Percentiles rank a stretch among this genome's conserved stretches.
These are phyloP conservation scores for Sicyos baderoa DNA, from an alignment of 306 rosid species.

Conservation along the genomic window DNA sequence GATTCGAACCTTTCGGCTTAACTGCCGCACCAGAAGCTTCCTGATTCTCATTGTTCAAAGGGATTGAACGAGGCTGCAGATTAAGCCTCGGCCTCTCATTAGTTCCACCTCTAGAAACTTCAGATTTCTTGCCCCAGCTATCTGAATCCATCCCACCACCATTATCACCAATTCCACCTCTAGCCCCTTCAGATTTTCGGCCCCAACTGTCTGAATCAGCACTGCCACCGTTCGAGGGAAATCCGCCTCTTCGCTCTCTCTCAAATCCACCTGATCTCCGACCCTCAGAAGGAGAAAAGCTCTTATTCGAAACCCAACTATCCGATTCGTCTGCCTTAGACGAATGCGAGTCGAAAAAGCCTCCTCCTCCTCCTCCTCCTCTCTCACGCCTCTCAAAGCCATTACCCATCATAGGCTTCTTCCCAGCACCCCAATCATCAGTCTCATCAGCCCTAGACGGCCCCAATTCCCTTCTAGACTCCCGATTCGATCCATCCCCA, in stretches of 20 bases:
- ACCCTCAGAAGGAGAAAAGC: slow-evolving; percentile 47
- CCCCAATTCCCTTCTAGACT: slow-evolving; percentile 32
- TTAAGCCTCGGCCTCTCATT: slow-evolving; percentile 66
- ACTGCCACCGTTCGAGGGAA: slow-evolving; percentile 30
- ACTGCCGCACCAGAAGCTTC: slow-evolving; percentile 31
- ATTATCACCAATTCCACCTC: slow-evolving; percentile 26
- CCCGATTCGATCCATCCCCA: slow-evolving; percentile 28
- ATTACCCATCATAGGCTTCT: slow-evolving; percentile 44
- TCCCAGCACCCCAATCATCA: slow-evolving; percentile 74
- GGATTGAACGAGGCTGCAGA: slow-evolving; percentile 59
- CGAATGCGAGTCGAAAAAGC: slow-evolving; percentile 61
- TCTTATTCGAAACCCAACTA: slow-evolving; percentile 72
- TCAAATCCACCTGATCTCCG: slow-evolving; percentile 51
- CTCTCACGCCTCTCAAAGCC: slow-evolving; percentile 56
- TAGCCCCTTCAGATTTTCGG: slow-evolving; percentile 29
- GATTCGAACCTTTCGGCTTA: slow-evolving; percentile 56
- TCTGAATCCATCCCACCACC: slow-evolving; percentile 28
- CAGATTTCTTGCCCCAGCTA: slow-evolving; percentile 24
- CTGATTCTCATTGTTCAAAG: slow-evolving; percentile 34
- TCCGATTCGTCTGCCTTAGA: slow-evolving; percentile 80
- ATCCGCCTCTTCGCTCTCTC: slow-evolving; percentile 35
- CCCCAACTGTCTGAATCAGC: slow-evolving; percentile 41
- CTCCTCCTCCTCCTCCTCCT: slow-evolving; percentile 8
- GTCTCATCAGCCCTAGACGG: slow-evolving; percentile 82
- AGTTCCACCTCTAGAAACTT: slow-evolving; percentile 23